A percentile compares a stretch with the other conserved stretches of the same genome.
Evolutionary conservation across 73 alveolate genomes (phyloP).

Genomic region (Tetrahymena elliotti): DNA sequence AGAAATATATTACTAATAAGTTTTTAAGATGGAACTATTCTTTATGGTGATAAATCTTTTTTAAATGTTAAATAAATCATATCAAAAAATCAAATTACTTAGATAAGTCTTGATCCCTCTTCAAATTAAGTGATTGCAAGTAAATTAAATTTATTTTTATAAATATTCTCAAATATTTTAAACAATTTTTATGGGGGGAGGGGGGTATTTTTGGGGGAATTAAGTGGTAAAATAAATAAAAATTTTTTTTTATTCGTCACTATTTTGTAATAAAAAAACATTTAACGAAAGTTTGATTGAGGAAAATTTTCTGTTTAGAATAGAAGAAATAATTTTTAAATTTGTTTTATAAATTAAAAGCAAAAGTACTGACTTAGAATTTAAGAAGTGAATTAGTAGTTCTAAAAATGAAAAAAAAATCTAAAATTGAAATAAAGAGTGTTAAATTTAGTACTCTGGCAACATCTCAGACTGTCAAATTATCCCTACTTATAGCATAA

Average conservation of each 20-base stretch:
- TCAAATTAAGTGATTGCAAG: not conserved
- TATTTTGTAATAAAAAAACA: too few species aligned
- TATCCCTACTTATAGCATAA: not conserved
- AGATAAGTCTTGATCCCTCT: not conserved
- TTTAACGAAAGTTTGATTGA: not conserved
- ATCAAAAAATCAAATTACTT: not conserved
- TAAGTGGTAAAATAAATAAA: too few species aligned
- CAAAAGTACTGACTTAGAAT: not conserved
- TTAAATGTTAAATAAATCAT: not conserved
- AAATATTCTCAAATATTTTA: not conserved
- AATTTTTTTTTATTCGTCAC: not conserved
- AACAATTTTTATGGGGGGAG: not conserved
- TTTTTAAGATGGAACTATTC: not conserved
- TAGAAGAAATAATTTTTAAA: too few species aligned
- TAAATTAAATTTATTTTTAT: not conserved
- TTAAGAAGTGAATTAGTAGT: not conserved
- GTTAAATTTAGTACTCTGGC: not conserved
- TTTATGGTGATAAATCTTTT: not conserved
- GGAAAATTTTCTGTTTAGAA: not conserved
- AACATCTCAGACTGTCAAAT: not conserved
- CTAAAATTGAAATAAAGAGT: not conserved
- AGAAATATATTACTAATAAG: not conserved
- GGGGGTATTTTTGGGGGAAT: not conserved
- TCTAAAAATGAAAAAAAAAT: not conserved
- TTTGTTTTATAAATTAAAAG: not conserved